These are phyloP conservation scores for Pyrenophora graminea DNA, from an alignment of 2,329 filamentous ascomycete species.

Conservation along the genomic window DNA sequence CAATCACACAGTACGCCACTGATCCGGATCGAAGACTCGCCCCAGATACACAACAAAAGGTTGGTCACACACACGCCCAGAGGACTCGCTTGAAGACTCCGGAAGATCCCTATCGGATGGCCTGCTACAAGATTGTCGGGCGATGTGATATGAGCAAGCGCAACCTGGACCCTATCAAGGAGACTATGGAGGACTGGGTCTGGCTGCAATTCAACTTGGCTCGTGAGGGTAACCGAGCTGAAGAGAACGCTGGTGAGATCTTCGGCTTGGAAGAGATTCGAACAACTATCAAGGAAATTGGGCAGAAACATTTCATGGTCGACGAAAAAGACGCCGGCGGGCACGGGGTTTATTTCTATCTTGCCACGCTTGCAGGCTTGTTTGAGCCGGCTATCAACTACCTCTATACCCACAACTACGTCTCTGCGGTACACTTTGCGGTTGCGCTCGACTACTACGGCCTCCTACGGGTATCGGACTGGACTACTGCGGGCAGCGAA, in stretches of 20 bases:
- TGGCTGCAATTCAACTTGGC: conserved; percentile 69
- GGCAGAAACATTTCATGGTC: conserved; percentile 86
- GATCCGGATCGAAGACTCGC: conserved; percentile 77
- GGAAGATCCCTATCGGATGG: conserved; percentile 92
- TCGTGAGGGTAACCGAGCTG: conserved; percentile 63
- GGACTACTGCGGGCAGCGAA: conserved; percentile 64
- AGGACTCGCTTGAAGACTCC: conserved; percentile 81
- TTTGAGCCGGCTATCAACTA: conserved; percentile 93
- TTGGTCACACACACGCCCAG: conserved; percentile 87
- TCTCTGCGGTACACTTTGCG: conserved; percentile 93
- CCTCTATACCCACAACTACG: conserved; percentile 87
- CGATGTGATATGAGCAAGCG: conserved; percentile 66
- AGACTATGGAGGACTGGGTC: conserved; percentile 68
- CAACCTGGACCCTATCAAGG: conserved; percentile 61
- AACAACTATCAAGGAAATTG: conserved; percentile 82
- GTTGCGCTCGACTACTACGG: conserved; percentile 74
- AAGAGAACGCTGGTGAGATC: conserved; percentile 65
- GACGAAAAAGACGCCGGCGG: conserved; percentile 74
- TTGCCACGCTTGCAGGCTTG: conserved; percentile 87
- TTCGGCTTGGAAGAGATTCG: conserved; percentile 72
- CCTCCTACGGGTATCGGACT: conserved; percentile 79
- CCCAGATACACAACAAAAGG: conserved; percentile 79
- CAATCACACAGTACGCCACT: conserved; percentile 81
- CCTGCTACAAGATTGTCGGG: conserved; percentile 96
- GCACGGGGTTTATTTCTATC: conserved; percentile 90